phyloP scores from a whole-genome alignment of 352 stramenopile species.

The Pythium apleroticum region DNA sequence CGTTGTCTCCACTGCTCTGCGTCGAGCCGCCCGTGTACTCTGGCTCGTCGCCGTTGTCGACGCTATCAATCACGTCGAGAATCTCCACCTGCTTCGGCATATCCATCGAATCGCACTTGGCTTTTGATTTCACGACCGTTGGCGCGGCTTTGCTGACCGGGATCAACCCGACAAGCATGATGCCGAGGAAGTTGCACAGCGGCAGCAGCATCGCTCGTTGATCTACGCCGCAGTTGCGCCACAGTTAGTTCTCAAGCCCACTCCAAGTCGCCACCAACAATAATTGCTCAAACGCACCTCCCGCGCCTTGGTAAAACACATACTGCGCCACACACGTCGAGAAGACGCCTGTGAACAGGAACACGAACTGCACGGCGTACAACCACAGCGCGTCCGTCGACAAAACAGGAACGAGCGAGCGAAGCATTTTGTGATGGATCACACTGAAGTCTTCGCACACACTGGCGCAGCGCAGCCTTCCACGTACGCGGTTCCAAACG shows the following conservation, averaged over 20 bases:
- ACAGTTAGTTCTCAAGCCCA: neutral
- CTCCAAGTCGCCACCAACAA: neutral
- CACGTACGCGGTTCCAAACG: neutral
- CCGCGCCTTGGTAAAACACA: slow-evolving; percentile 82
- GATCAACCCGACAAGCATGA: slow-evolving; percentile 82
- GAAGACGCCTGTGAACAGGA: slow-evolving; percentile 81
- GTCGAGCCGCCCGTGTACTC: slow-evolving; percentile 14
- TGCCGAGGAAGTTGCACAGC: slow-evolving; percentile 85
- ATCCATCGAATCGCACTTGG: neutral
- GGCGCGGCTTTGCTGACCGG: slow-evolving; percentile 26
- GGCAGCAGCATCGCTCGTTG: slow-evolving; percentile 85
- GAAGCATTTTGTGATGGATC: neutral
- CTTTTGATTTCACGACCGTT: neutral
- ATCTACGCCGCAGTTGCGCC: slow-evolving; percentile 26
- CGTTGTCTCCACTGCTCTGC: neutral
- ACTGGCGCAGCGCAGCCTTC: neutral
- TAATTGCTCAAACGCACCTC: slow-evolving; percentile 20
- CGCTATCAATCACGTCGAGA: slow-evolving; percentile 16
- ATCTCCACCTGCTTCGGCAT: neutral
- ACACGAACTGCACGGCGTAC: slow-evolving; percentile 56
- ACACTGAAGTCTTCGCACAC: neutral
- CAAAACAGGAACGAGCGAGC: neutral
- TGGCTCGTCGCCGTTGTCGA: slow-evolving; percentile 17
- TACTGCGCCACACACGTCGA: slow-evolving; percentile 85
- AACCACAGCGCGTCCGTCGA: slow-evolving; percentile 12